A percentile compares a stretch with the other conserved stretches of the same genome.
Evolutionary conservation across 2,329 filamentous ascomycete genomes (phyloP).

Genomic region (Phaeosphaeriaceae sp.): DNA sequence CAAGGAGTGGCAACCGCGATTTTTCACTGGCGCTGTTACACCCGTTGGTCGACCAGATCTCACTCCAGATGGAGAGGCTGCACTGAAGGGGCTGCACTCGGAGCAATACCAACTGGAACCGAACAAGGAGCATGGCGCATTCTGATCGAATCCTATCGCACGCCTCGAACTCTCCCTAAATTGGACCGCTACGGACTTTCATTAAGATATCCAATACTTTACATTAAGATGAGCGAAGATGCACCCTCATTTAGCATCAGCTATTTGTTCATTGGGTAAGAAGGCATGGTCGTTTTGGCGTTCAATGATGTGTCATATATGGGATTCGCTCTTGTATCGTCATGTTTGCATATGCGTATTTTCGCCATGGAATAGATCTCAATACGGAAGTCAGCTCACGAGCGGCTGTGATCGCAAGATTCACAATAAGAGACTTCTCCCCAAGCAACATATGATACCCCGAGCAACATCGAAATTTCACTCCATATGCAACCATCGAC

Average conservation of each 20-base stretch:
- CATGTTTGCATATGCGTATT: slow-evolving; percentile 8
- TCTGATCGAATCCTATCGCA: slow-evolving; percentile 15
- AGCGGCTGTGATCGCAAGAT: not conserved
- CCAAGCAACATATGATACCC: not conserved
- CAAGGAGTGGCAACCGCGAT: slow-evolving; percentile 82
- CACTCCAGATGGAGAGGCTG: slow-evolving; percentile 67
- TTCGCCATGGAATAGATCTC: slow-evolving; percentile 7
- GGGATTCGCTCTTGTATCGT: slow-evolving; percentile 3
- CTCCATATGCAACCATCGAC: too few species aligned
- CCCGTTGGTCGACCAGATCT: slow-evolving; percentile 68
- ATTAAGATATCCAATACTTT: slow-evolving; percentile 20
- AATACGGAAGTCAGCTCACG: slow-evolving; percentile 1
- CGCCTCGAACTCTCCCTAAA: not conserved
- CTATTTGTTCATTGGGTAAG: slow-evolving; percentile 15
- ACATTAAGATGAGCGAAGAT: not conserved
- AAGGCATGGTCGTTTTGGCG: slow-evolving; percentile 18
- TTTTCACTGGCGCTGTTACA: slow-evolving; percentile 75
- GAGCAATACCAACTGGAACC: slow-evolving; percentile 59
- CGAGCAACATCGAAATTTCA: not conserved
- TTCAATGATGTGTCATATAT: slow-evolving; percentile 9
- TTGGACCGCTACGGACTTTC: slow-evolving; percentile 15
- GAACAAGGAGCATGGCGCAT: slow-evolving; percentile 53
- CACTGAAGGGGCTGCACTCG: slow-evolving; percentile 63
- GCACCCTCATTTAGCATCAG: slow-evolving; percentile 18
- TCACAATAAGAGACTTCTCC: not conserved